These are phyloP conservation scores for Pestalotiopsis sp. DNA, from an alignment of 2,329 filamentous ascomycete species.

Conservation along the genomic window DNA sequence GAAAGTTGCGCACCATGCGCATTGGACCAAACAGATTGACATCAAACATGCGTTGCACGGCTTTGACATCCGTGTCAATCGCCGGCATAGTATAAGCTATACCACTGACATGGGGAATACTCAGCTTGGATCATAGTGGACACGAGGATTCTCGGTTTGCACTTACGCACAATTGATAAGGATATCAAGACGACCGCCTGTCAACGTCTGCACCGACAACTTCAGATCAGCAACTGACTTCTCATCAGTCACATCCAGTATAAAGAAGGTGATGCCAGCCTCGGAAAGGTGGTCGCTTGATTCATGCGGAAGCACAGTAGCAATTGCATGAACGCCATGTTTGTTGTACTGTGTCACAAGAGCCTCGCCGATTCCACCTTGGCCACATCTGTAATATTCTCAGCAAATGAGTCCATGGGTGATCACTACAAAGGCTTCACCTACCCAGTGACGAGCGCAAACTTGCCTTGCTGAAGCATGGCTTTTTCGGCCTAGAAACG, in stretches of 20 bases:
- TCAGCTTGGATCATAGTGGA: neutral
- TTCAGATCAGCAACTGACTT: conserved; percentile 11
- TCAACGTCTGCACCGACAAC: neutral
- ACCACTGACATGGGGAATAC: neutral
- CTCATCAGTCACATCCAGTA: conserved; percentile 21
- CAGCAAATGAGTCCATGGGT: neutral
- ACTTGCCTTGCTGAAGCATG: neutral
- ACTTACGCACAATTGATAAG: conserved; percentile 23
- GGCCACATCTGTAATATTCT: conserved; percentile 19
- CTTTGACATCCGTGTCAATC: conserved; percentile 24
- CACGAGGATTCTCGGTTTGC: neutral
- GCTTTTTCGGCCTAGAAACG: neutral
- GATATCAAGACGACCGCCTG: conserved; percentile 15
- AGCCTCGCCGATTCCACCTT: conserved; percentile 26
- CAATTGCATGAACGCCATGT: conserved; percentile 17
- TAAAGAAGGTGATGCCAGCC: conserved; percentile 17
- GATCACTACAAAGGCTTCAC: neutral
- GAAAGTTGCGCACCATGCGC: conserved; percentile 29
- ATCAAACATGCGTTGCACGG: conserved; percentile 25
- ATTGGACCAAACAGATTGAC: conserved; percentile 32
- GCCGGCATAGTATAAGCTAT: conserved; percentile 30
- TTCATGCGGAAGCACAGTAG: conserved; percentile 21
- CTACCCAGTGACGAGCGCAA: conserved; percentile 16
- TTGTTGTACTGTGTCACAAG: conserved; percentile 19
- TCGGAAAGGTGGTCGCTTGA: conserved; percentile 17